A percentile compares a stretch with the other conserved stretches of the same genome.
Evolutionary conservation across 2,329 filamentous ascomycete species (phyloP).

Genomic region (Colletotrichum sp.): DNA sequence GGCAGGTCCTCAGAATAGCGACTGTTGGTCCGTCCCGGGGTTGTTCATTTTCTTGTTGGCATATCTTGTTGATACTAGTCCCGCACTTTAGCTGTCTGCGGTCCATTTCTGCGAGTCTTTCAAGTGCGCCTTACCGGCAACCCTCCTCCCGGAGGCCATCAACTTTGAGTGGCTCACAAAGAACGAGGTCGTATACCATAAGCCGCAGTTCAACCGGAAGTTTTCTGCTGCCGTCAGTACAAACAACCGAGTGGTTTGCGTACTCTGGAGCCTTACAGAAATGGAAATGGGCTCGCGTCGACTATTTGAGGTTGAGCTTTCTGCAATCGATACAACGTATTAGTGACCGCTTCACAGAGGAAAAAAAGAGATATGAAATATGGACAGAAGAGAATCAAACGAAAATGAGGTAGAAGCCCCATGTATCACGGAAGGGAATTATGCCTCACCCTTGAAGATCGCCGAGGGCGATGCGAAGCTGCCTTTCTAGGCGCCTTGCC

Average conservation of each 20-base stretch:
- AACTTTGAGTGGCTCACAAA: background rate
- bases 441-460: background rate
- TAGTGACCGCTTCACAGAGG: fast-evolving
- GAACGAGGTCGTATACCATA: background rate
- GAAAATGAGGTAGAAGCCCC: fast-evolving
- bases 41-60: background rate
- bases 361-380: fast-evolving
- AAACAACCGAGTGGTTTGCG: background rate
- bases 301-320: background rate
- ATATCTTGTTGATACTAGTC: background rate
- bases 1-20: background rate
- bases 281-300: fast-evolving
- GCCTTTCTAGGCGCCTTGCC: fast-evolving
- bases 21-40: background rate
- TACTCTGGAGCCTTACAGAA: fast-evolving
- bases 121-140: background rate
- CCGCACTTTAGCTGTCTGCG: background rate
- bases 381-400: fast-evolving
- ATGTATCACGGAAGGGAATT: fast-evolving
- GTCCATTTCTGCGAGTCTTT: background rate
- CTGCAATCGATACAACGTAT: background rate
- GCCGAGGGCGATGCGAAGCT: background rate
- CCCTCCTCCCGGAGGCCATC: background rate
- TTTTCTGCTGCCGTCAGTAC: background rate
- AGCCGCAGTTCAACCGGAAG: background rate